A percentile compares a stretch with the other conserved stretches of the same genome.
phyloP scores from a whole-genome alignment of 768 basidiomycete genomes.

The Phaffia australis region DNA sequence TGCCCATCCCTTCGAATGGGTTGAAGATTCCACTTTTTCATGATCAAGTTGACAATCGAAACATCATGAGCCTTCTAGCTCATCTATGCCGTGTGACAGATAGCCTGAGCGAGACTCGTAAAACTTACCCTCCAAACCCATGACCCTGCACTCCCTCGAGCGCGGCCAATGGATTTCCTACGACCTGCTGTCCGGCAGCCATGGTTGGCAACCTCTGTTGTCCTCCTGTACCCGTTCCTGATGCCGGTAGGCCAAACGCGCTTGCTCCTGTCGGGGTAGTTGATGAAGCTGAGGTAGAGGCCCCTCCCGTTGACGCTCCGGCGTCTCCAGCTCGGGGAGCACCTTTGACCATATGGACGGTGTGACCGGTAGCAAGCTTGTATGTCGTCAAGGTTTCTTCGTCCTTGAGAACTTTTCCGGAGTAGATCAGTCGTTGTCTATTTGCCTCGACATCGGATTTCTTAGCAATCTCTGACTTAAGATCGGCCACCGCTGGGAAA shows the following conservation, averaged over 20 bases:
- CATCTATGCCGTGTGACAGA: slow-evolving; percentile 39
- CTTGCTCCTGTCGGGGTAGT: slow-evolving; percentile 41
- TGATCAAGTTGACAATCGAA: neutral
- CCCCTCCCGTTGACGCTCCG: neutral
- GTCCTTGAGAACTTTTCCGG: slow-evolving; percentile 51
- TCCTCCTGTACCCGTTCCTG: slow-evolving; percentile 36
- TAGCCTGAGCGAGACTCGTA: neutral
- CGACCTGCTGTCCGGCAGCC: slow-evolving; percentile 71
- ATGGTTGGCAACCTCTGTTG: slow-evolving; percentile 65
- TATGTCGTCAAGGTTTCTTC: slow-evolving; percentile 71
- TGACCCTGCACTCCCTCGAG: slow-evolving; percentile 68
- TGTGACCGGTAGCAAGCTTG: slow-evolving; percentile 81
- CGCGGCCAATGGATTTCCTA: slow-evolving; percentile 66
- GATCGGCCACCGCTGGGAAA: slow-evolving; percentile 55
- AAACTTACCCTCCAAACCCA: slow-evolving; percentile 43
- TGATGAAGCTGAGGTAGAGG: slow-evolving; percentile 3
- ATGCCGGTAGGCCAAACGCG: slow-evolving; percentile 31
- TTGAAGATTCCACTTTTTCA: slow-evolving; percentile 45
- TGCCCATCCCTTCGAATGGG: slow-evolving; percentile 75
- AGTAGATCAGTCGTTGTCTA: slow-evolving; percentile 82
- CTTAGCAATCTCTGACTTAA: slow-evolving; percentile 79
- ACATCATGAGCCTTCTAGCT: slow-evolving; percentile 43
- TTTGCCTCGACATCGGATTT: slow-evolving; percentile 78
- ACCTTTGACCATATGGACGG: slow-evolving; percentile 89
- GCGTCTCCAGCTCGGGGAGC: slow-evolving; percentile 43